Percentiles rank a stretch among this genome's conserved stretches.
These are phyloP conservation scores for Sporothrix humicola DNA, from an alignment of 2,329 filamentous ascomycete species.

Conservation along the genomic window DNA sequence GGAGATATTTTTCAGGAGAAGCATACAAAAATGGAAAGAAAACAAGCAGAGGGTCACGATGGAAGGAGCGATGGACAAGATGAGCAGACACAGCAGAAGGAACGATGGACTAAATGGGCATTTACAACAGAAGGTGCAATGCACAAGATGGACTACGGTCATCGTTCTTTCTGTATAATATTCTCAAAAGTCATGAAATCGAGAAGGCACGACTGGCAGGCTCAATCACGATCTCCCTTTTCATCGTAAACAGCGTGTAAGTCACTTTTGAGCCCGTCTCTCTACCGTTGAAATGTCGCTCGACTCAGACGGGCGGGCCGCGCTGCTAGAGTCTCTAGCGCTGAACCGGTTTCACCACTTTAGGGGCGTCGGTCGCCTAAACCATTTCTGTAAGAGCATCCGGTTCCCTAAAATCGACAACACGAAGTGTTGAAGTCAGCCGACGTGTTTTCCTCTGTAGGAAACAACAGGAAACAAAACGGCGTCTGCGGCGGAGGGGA, in stretches of 20 bases:
- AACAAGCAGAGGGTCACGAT: neutral
- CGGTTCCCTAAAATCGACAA: neutral
- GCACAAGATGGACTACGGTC: neutral
- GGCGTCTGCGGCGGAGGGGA: neutral
- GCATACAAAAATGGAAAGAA: neutral
- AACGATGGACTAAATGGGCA: too few relatives aligned
- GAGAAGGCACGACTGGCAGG: conserved; percentile 13
- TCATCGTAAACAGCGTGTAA: neutral
- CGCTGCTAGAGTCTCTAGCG: neutral
- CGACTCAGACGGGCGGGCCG: neutral
- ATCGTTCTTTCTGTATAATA: neutral
- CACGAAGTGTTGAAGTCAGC: neutral
- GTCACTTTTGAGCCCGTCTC: too few relatives aligned
- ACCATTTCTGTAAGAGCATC: neutral
- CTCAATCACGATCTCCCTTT: neutral
- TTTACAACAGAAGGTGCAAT: neutral
- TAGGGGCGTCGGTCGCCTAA: neutral
- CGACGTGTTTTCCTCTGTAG: neutral
- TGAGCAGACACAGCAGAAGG: too few relatives aligned
- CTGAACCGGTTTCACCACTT: neutral
- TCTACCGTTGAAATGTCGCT: neutral
- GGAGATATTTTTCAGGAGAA: neutral
- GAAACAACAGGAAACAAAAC: conserved; percentile 5
- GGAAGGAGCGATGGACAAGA: neutral
- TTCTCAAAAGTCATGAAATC: neutral